Evolutionary conservation across 1,284 basidiomycete genomes (phyloP).

Genomic region (Sporisorium exsertum): DNA sequence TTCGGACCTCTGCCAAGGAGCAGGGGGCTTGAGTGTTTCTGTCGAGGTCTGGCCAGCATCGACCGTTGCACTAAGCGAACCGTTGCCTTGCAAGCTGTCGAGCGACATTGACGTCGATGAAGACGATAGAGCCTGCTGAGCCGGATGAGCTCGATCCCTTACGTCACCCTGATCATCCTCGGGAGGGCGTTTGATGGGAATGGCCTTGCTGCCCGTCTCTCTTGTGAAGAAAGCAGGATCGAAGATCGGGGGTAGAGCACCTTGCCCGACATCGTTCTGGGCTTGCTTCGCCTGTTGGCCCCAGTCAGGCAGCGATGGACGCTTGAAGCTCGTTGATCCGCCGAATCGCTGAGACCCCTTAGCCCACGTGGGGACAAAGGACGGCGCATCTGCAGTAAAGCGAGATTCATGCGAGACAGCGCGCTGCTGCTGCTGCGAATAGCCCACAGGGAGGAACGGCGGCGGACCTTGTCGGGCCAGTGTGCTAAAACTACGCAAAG

Average conservation of each 20-base stretch:
- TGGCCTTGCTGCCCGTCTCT: slow-evolving; percentile 47
- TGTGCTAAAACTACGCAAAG: slow-evolving; percentile 45
- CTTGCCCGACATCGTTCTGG: background rate
- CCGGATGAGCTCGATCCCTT: background rate
- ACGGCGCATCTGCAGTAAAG: slow-evolving; percentile 51
- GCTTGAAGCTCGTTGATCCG: slow-evolving; percentile 29
- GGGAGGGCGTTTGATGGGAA: slow-evolving; percentile 51
- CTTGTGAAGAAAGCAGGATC: slow-evolving; percentile 34
- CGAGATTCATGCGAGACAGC: slow-evolving; percentile 36
- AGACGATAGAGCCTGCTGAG: background rate
- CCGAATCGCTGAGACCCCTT: slow-evolving; percentile 9
- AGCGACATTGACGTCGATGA: background rate
- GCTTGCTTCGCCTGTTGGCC: slow-evolving; percentile 9
- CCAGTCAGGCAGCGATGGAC: slow-evolving; percentile 52
- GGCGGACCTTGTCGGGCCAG: slow-evolving; percentile 38
- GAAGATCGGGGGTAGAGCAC: slow-evolving; percentile 19
- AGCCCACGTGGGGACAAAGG: slow-evolving; percentile 57
- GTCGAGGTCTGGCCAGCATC: slow-evolving; percentile 18
- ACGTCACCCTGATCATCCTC: slow-evolving; percentile 16
- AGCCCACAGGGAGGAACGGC: slow-evolving; percentile 43
- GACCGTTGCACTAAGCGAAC: too few relatives aligned
- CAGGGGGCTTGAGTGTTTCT: slow-evolving; percentile 14
- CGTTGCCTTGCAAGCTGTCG: background rate
- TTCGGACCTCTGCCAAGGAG: background rate
- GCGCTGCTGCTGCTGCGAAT: slow-evolving; percentile 24